Conservation (phyloP, 495 filamentous ascomycete genomes). For the Barbatosphaeria neglecta region DNA sequence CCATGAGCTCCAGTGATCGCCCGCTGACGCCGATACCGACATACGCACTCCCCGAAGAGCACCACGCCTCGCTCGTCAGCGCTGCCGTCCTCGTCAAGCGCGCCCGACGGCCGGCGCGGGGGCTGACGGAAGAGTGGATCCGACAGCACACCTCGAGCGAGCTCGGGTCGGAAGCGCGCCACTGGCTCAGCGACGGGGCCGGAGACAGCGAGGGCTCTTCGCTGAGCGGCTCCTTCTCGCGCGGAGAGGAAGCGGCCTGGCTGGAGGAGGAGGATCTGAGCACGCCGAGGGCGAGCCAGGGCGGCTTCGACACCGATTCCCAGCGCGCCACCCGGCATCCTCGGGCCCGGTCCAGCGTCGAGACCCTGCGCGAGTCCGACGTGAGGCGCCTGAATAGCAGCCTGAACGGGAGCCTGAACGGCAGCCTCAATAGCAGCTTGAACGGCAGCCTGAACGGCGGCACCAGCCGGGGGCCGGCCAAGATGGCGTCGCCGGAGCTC, state of each 20-base stretch:
- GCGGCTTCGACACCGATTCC: slow-evolving; percentile 27
- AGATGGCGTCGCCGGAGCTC: slow-evolving; percentile 23
- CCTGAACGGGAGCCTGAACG: too few relatives aligned
- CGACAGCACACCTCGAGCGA: slow-evolving; percentile 57
- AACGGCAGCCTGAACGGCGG: too few relatives aligned
- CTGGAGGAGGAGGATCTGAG: slow-evolving; percentile 22
- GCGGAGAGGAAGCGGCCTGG: slow-evolving; percentile 29
- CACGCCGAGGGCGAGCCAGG: slow-evolving; percentile 25
- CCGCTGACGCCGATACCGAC: background rate
- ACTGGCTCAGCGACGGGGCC: slow-evolving; percentile 68
- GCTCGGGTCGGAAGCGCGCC: slow-evolving; percentile 47
- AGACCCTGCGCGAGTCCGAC: slow-evolving; percentile 52
- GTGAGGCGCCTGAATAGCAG: slow-evolving; percentile 30
- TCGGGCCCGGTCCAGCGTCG: slow-evolving; percentile 43
- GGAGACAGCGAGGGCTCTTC: slow-evolving; percentile 52
- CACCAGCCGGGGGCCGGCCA: slow-evolving; percentile 14
- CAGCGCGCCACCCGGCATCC: slow-evolving; percentile 29
- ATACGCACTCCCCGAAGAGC: slow-evolving; percentile 7
- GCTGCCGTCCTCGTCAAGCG: slow-evolving; percentile 44
- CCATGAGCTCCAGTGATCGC: background rate
- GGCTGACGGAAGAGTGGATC: slow-evolving; percentile 70
- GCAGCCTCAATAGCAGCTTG: too few relatives aligned
- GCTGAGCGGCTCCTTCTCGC: slow-evolving; percentile 44
- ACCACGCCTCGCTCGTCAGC: slow-evolving; percentile 31
- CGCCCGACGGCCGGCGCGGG: slow-evolving; percentile 40